Conservation (phyloP, 305 asterid genomes). For the Striga hermonthica region DNA sequence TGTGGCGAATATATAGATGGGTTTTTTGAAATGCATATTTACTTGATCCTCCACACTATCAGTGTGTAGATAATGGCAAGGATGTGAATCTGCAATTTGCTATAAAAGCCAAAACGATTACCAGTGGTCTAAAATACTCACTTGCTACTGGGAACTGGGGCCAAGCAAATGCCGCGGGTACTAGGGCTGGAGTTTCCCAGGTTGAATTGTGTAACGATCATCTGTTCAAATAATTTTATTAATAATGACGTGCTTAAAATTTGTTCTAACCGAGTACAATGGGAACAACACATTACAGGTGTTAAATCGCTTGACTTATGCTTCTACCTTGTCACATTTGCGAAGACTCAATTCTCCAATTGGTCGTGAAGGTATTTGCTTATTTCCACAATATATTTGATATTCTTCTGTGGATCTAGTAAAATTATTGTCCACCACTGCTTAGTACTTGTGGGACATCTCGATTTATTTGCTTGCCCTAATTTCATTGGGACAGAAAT, state of each 20-base stretch:
- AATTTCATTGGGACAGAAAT: background rate
- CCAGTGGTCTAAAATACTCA: conserved; percentile 93
- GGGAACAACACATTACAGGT: conserved; percentile 50
- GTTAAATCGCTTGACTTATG: conserved; percentile 95
- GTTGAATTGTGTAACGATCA: conserved; percentile 36
- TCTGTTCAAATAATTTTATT: conserved; percentile 20
- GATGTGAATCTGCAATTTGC: conserved; percentile 98
- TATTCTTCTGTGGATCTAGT: conserved; percentile 4
- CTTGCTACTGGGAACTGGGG: conserved; percentile 99
- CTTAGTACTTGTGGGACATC: conserved; percentile 1
- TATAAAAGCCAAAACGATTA: conserved; percentile 91
- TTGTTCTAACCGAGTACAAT: conserved; percentile 21
- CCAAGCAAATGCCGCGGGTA: conserved; percentile 97
- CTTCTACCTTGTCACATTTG: conserved; percentile 94
- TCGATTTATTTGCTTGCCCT: background rate
- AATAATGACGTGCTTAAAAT: conserved; percentile 8
- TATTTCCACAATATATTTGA: background rate
- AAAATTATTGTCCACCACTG: conserved; percentile 3
- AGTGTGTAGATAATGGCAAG: conserved; percentile 99
- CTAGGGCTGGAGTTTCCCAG: conserved; percentile 99
- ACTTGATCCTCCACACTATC: conserved; percentile 29
- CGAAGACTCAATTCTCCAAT: conserved; percentile 95
- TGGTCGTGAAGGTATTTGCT: conserved; percentile 86
- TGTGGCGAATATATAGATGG: conserved; percentile 14
- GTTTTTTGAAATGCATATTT: conserved; percentile 18